A percentile compares a stretch with the other conserved stretches of the same genome.
Evolutionary conservation across 805 yeast genomes (phyloP).

Genomic region (Cyberlindnera sargentensis): DNA sequence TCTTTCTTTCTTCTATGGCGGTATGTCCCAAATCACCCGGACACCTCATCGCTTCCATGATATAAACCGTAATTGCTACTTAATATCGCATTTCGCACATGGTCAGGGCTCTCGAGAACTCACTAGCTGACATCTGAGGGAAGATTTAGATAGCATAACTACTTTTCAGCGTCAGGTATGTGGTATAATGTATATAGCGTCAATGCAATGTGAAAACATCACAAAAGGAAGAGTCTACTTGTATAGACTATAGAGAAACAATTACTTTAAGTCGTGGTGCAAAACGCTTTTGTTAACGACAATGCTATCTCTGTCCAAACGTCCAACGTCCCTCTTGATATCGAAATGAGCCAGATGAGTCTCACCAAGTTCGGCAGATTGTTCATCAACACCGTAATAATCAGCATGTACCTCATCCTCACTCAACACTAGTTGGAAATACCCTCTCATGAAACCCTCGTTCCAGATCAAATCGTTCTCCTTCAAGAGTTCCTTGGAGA

Average conservation of each 20-base stretch:
- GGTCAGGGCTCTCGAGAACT: too few relatives aligned
- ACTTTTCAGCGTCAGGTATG: too few relatives aligned
- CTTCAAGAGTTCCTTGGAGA: constrained; percentile 1
- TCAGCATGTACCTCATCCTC: constrained; percentile 1
- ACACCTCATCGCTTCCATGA: too few relatives aligned
- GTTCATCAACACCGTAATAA: constrained; percentile 9
- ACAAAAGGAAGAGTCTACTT: background rate
- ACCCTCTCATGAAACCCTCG: constrained; percentile 12
- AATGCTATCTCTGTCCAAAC: constrained; percentile 4
- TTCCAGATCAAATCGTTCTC: constrained; percentile 9
- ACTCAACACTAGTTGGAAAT: constrained; percentile 2
- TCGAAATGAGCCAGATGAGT: constrained; percentile 6
- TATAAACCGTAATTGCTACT: too few relatives aligned
- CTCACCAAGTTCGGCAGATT: constrained; percentile 1
- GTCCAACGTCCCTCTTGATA: constrained; percentile 3
- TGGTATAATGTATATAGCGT: too few relatives aligned
- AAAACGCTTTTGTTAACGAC: constrained; percentile 2
- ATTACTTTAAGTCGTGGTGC: background rate
- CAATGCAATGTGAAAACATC: too few relatives aligned
- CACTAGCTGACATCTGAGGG: too few relatives aligned
- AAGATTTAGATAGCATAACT: too few relatives aligned
- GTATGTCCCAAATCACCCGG: too few relatives aligned
- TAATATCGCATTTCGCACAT: too few relatives aligned
- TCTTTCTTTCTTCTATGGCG: too few relatives aligned
- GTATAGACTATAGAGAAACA: background rate